These are phyloP conservation scores for Rhizopus delemar DNA, from an alignment of 371 early-diverging fungal species.

Conservation along the genomic window DNA sequence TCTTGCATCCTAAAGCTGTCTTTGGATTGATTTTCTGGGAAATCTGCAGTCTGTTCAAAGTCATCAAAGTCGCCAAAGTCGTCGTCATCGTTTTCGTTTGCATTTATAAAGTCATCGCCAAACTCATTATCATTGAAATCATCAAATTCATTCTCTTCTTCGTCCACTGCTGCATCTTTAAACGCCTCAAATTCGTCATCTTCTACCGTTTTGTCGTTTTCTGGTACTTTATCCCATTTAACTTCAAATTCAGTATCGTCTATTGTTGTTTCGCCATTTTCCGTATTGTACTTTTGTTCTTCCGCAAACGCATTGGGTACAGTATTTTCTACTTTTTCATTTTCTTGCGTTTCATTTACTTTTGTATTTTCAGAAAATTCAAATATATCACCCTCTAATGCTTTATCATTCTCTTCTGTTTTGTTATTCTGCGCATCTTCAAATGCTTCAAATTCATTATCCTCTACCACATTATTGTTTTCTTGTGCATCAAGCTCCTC, in stretches of 20 bases:
- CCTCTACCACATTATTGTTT: not conserved
- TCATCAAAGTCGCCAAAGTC: conserved; percentile 48
- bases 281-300: not conserved
- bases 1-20: not conserved
- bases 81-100: conserved; percentile 7
- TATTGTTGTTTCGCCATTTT: not conserved
- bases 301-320: conserved; percentile 7
- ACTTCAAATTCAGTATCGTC: conserved; percentile 8
- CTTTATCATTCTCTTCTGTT: no score
- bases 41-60: conserved; percentile 28
- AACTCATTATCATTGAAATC: conserved; percentile 7
- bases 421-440: not conserved
- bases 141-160: not conserved
- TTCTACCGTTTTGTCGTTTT: not conserved
- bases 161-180: conserved; percentile 5
- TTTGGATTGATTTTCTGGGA: not conserved
- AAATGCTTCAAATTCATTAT: not conserved
- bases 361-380: not conserved
- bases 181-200: conserved; percentile 3
- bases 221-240: not conserved
- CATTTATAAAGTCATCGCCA: conserved; percentile 17
- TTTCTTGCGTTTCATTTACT: not conserved
- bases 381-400: not conserved
- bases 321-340: not conserved
- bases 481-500: no score